Evolutionary conservation across 2,329 filamentous ascomycete genomes (phyloP).

Genomic region (Xylogone sp.): DNA sequence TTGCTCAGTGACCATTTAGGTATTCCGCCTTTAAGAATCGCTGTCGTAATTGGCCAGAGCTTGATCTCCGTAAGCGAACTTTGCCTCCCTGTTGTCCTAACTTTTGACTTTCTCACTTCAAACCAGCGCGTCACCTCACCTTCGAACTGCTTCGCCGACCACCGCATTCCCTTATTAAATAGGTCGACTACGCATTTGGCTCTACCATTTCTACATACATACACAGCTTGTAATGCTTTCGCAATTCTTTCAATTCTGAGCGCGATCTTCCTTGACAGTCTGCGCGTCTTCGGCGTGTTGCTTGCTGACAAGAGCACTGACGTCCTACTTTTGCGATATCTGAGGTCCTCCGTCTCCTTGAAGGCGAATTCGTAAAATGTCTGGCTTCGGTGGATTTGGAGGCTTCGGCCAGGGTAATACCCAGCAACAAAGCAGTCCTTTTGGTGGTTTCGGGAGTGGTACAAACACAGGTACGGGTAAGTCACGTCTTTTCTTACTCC

Average conservation of each 20-base stretch:
- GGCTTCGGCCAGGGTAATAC: conserved; percentile 58
- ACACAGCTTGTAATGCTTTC: conserved; percentile 23
- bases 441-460: conserved; percentile 46
- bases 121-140: neutral
- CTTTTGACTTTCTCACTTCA: neutral
- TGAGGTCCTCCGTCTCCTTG: conserved; percentile 2
- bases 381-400: conserved; percentile 42
- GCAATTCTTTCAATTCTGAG: conserved; percentile 17
- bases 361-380: conserved; percentile 21
- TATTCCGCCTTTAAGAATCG: neutral
- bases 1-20: neutral
- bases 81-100: neutral
- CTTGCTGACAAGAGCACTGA: conserved; percentile 10
- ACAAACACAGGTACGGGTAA: conserved; percentile 31
- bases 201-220: neutral
- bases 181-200: neutral
- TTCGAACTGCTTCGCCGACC: neutral
- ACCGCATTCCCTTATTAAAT: neutral
- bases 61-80: neutral
- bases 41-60: neutral
- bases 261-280: conserved; percentile 17
- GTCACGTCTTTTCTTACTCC: conserved; percentile 15
- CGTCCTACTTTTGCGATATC: conserved; percentile 9
- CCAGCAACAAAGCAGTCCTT: conserved; percentile 41
- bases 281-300: conserved; percentile 21